A percentile compares a stretch with the other conserved stretches of the same genome.
Evolutionary conservation across 2,329 filamentous ascomycete genomes (phyloP).

Genomic region (Phialophora verrucosa): DNA sequence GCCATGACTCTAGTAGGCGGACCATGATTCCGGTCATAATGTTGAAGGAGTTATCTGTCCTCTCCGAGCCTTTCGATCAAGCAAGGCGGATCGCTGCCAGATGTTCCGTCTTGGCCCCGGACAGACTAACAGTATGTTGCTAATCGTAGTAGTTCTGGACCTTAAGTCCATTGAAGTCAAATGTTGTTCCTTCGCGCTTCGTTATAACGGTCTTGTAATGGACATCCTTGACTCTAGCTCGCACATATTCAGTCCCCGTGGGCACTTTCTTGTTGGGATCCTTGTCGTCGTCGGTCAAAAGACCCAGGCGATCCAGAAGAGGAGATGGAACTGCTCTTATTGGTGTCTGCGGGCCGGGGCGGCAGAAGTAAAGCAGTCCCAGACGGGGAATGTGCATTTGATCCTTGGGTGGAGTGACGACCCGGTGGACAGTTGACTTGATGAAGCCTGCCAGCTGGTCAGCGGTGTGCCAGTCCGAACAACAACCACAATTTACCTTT

Average conservation of each 20-base stretch:
- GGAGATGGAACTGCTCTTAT: conserved; percentile 49
- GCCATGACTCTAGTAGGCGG: not conserved
- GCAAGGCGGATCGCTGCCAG: not conserved
- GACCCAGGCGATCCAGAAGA: conserved; percentile 46
- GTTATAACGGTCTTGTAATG: conserved; percentile 54
- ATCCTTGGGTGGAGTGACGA: conserved; percentile 56
- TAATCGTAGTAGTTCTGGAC: conserved; percentile 47
- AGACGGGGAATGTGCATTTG: conserved; percentile 55
- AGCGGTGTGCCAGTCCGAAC: not conserved
- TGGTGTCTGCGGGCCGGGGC: conserved; percentile 56
- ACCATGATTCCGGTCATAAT: not conserved
- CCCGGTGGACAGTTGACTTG: conserved; percentile 55
- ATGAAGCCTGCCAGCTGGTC: conserved; percentile 37
- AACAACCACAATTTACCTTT: conserved; percentile 38
- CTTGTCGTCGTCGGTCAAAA: conserved; percentile 50
- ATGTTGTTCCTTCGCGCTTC: conserved; percentile 52
- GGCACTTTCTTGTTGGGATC: conserved; percentile 45
- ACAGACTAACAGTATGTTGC: not conserved
- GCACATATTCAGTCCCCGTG: conserved; percentile 54
- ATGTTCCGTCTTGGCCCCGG: not conserved
- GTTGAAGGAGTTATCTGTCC: not conserved
- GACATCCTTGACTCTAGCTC: conserved; percentile 55
- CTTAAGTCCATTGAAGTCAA: conserved; percentile 52
- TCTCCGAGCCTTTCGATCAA: not conserved
- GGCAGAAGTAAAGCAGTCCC: conserved; percentile 61